These are phyloP conservation scores for Fusarium protoensiforme DNA, from an alignment of 2,329 filamentous ascomycete species.

Conservation along the genomic window DNA sequence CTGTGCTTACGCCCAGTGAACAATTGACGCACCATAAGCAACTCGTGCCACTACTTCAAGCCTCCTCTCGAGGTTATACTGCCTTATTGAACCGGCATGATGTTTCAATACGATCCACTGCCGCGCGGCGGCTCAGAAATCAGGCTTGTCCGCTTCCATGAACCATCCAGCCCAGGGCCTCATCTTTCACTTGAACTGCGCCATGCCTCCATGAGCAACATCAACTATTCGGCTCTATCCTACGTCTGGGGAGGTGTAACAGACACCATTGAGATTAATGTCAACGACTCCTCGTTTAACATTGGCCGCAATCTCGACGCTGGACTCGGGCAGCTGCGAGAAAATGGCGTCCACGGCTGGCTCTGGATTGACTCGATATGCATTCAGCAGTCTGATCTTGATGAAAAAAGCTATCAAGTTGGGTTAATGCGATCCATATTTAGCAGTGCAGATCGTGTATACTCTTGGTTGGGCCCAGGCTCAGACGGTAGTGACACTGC, in stretches of 20 bases:
- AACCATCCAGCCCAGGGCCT: fast-evolving
- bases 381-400: neutral
- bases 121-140: neutral
- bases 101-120: neutral
- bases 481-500: neutral
- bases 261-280: neutral
- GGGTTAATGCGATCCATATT: neutral
- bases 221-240: neutral
- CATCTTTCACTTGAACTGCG: neutral
- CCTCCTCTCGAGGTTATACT: neutral
- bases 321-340: neutral
- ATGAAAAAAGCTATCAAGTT: slow-evolving; percentile 4
- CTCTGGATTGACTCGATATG: neutral
- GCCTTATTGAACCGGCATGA: neutral
- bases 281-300: neutral
- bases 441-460: neutral
- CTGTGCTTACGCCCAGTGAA: neutral
- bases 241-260: neutral
- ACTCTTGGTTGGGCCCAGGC: neutral
- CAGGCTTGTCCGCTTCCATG: neutral
- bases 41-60: neutral
- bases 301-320: neutral
- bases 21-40: neutral
- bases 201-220: neutral
- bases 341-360: neutral